Evolutionary conservation across 106 monocot genomes (phyloP), one percentile per base, ranked within the genome.

Genomic region (Phalaenopsis equestris): DNA sequence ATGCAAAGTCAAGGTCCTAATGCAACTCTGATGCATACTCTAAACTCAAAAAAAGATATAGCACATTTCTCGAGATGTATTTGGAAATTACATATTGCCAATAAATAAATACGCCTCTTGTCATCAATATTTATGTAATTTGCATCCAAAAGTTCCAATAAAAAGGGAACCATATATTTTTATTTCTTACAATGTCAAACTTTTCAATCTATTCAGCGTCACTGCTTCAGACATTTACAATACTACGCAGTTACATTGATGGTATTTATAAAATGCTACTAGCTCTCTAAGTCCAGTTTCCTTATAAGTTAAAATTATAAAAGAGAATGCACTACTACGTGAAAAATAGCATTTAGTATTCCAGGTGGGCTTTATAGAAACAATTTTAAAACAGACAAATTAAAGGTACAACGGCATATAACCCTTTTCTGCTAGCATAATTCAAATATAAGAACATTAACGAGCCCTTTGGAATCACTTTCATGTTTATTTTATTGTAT

Each of bases 291-390:
- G 12, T 12, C 52, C 14, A 52, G 52, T 52, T 52, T 52, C 52
- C 52, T 52, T 15, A 30, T 14, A 52, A 52, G 52, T 52, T 49
- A 52, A 52, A 52, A 2, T 52, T 0, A 14, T 12, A 52, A 52
- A 8, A 24, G 23, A 23, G 64, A 65, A 65, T 65, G 64, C 8
- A 65, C 24, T 24, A 65, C 21, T 5, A 2, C 19, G n/a, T 6
- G n/a, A 61, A 4, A 0, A 21, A 21, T 30, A 30, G 48, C 61
- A 4, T 21, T 61, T 61, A 18, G 17, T 61, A 17, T 3, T 61
- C 61, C 61, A 70, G 36, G 14, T 70, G n/a, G 72, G 72, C 72
- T 72, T 38, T 38, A 70, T 72, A 41, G 72, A 36, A 39, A 72
- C 23, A 1, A 41, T 38, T 72, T 3, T 72, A 72, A 23, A 17